Percentiles rank a stretch among this genome's conserved stretches.
These are phyloP conservation scores for Actinomucor elegans DNA, from an alignment of 371 early-diverging fungal genomes.

Conservation along the genomic window DNA sequence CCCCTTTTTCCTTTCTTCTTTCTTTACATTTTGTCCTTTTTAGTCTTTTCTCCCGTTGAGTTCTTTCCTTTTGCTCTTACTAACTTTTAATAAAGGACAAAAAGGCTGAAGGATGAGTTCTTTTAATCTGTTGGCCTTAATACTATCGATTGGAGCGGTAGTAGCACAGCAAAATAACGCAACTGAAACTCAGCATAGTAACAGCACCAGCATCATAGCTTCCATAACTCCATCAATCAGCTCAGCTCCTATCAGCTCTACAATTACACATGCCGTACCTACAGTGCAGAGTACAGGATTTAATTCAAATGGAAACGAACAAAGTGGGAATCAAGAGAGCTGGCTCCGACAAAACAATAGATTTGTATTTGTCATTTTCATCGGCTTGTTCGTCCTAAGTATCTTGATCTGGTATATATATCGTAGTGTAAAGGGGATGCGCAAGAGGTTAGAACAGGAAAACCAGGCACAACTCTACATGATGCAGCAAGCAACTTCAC, in stretches of 20 bases:
- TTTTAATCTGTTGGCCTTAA: not conserved
- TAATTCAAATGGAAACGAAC: constrained; percentile 13
- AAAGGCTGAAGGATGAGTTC: not conserved
- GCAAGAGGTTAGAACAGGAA: constrained; percentile 27
- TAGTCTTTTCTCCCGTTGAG: not conserved
- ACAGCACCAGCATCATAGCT: not conserved
- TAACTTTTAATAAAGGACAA: not conserved
- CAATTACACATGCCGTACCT: constrained; percentile 7
- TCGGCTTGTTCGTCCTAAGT: constrained; percentile 13
- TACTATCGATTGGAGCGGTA: not conserved
- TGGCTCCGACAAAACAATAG: constrained; percentile 30
- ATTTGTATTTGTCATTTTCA: constrained; percentile 31
- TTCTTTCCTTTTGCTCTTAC: not conserved
- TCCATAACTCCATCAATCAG: not conserved
- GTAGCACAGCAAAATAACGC: not conserved
- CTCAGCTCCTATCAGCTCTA: not conserved
- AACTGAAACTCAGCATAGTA: not conserved
- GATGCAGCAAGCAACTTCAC: constrained; percentile 22
- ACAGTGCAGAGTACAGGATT: constrained; percentile 27
- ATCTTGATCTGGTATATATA: constrained; percentile 28
- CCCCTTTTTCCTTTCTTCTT: not conserved
- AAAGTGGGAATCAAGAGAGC: constrained; percentile 13
- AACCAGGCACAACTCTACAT: constrained; percentile 26
- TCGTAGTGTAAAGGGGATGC: constrained; percentile 29
- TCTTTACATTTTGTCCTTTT: not conserved